Conservation (phyloP, 2,329 filamentous ascomycete species). For the Bipolaris cookei region DNA sequence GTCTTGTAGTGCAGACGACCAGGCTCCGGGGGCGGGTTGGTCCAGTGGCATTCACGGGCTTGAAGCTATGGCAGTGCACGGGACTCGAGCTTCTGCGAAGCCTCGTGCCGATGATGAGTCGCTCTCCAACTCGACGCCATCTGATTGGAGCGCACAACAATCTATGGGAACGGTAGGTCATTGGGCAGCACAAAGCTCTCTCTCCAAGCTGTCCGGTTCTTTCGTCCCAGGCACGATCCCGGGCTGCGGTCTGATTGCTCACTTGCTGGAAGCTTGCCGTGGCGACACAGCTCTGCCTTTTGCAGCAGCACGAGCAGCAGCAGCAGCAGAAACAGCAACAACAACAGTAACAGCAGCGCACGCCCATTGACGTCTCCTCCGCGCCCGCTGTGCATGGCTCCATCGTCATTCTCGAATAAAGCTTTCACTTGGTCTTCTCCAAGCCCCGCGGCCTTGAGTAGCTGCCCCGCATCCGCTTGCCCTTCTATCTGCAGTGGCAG, state of each 20-base stretch:
- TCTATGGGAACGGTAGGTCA: slow-evolving; percentile 14
- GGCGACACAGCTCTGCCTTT: slow-evolving; percentile 15
- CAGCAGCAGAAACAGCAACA: background rate
- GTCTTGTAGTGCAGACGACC: slow-evolving; percentile 6
- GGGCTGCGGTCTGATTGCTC: slow-evolving; percentile 17
- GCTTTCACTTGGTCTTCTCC: slow-evolving; percentile 11
- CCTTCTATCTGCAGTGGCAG: slow-evolving; percentile 17
- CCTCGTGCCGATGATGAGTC: slow-evolving; percentile 19
- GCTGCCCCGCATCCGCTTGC: slow-evolving; percentile 20
- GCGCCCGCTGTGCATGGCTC: slow-evolving; percentile 5
- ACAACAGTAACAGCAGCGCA: slow-evolving; percentile 2
- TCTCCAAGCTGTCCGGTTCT: slow-evolving; percentile 14
- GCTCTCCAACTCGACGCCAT: slow-evolving; percentile 5
- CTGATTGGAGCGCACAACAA: slow-evolving; percentile 18
- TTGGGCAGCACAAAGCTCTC: slow-evolving; percentile 19
- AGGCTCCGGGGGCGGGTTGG: slow-evolving; percentile 9
- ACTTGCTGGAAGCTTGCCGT: slow-evolving; percentile 16
- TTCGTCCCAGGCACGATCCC: slow-evolving; percentile 14
- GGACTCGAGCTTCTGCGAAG: slow-evolving; percentile 11
- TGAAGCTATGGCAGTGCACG: slow-evolving; percentile 11
- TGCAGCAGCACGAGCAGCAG: slow-evolving; percentile 2
- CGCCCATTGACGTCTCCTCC: background rate
- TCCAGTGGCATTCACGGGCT: slow-evolving; percentile 8
- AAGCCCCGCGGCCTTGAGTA: slow-evolving; percentile 14
- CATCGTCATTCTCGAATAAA: slow-evolving; percentile 7